Evolutionary conservation across 2,329 filamentous ascomycete species (phyloP), one percentile per base, ranked within the genome.

Genomic region (Ophiocordyceps sinensis): DNA sequence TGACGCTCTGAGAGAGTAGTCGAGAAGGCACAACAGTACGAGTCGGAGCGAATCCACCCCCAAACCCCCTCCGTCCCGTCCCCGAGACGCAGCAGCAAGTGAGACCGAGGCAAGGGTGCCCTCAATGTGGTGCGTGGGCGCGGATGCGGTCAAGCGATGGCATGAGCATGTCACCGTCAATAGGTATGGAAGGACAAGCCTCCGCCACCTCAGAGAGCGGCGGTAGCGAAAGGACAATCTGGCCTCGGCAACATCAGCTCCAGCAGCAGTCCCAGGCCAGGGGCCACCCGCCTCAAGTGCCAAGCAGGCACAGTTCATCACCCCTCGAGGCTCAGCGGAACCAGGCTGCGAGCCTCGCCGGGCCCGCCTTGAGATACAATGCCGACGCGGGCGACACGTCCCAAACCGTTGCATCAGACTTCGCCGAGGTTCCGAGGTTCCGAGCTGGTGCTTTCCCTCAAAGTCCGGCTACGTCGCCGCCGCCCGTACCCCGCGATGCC

Each of bases 361-460:
- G 59, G 40, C 56, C 62, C 36, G 51, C 56, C 41, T 59, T 58
- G 46, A 52, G 58, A 41, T 46, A 53, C 42, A 55, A 51, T 37
- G 43, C 54, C 39, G 12, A 26, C 21, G 48, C 53, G 41, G 60
- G 64, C 48, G 53, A 57, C 47, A 73, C 71, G 37, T 73, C 80
- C 52, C 75, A 80, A 47, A 65, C 78, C 43, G 77, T 83, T 47
- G 83, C 79, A 46, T 79, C 80, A 48, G 81, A 85, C 36, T 61
- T 60, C 35, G 47, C 55, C 45, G 67, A 70, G 36, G 44, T 50
- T 52, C 53, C 49, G 49, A 53, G 49, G 45, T 46, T 47, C 30
- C 49, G 44, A 36, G 40, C 51, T 38, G 52, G 47, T 41, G 44
- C 53, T 28, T 37, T 45, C 28, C 43, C 49, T 29, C 39, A 41